Percentiles rank a stretch among this genome's conserved stretches.
phyloP scores from a whole-genome alignment of 2,329 filamentous ascomycete genomes.

The Diaporthe nobilis region DNA sequence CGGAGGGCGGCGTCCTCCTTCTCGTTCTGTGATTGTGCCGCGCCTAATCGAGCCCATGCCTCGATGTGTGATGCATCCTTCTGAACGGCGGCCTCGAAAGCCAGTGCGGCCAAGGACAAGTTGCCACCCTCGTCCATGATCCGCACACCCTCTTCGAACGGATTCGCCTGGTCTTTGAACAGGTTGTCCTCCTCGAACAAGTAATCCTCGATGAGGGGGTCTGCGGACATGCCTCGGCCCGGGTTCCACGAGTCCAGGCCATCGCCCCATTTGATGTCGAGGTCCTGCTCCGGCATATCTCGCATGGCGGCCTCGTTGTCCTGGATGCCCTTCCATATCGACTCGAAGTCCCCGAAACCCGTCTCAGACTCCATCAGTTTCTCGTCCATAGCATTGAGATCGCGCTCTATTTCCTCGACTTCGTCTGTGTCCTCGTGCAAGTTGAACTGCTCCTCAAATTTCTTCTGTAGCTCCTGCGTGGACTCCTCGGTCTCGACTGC shows the following conservation, averaged over 20 bases:
- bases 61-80: slow-evolving; percentile 89
- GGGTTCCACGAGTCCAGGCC: slow-evolving; percentile 79
- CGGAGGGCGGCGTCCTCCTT: slow-evolving; percentile 97
- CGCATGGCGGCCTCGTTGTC: slow-evolving; percentile 79
- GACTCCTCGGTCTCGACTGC: slow-evolving; percentile 91
- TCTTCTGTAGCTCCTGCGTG: slow-evolving; percentile 70
- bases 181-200: slow-evolving; percentile 96
- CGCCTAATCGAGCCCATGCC: slow-evolving; percentile 93
- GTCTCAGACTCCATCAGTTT: slow-evolving; percentile 76
- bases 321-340: slow-evolving; percentile 87
- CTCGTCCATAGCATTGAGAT: slow-evolving; percentile 88
- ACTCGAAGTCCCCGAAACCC: slow-evolving; percentile 90
- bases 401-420: slow-evolving; percentile 80
- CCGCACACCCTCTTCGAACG: slow-evolving; percentile 92
- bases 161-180: slow-evolving; percentile 84
- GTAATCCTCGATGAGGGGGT: slow-evolving; percentile 89
- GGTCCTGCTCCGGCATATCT: slow-evolving; percentile 77
- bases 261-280: slow-evolving; percentile 64
- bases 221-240: slow-evolving; percentile 69
- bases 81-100: slow-evolving; percentile 95
- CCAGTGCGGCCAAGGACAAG: slow-evolving; percentile 90
- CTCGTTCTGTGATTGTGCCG: slow-evolving; percentile 96
- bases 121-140: slow-evolving; percentile 97
- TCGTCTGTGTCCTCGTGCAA: slow-evolving; percentile 68
- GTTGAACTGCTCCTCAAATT: slow-evolving; percentile 56